Evolutionary conservation across 2,329 filamentous ascomycete species (phyloP).

Genomic region (Talaromyces sp.): DNA sequence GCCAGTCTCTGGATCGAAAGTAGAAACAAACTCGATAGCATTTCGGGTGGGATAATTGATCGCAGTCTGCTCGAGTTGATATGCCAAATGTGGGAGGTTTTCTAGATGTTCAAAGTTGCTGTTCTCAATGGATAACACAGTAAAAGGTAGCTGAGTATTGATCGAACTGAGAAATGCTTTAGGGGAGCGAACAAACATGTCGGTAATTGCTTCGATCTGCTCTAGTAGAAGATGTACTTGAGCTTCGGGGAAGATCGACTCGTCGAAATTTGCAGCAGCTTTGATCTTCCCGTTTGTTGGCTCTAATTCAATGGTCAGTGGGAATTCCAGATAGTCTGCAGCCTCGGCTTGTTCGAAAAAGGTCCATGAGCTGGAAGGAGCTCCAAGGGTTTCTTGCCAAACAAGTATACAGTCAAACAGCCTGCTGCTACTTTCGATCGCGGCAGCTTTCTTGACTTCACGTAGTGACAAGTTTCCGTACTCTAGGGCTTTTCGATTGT

Average conservation of each 20-base stretch:
- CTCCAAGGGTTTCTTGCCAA: constrained; percentile 70
- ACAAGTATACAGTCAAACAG: constrained; percentile 78
- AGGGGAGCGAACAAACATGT: constrained; percentile 40
- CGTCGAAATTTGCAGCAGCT: constrained; percentile 56
- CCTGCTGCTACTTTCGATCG: constrained; percentile 48
- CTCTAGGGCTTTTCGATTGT: constrained; percentile 63
- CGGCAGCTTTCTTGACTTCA: constrained; percentile 64
- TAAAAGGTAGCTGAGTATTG: constrained; percentile 24
- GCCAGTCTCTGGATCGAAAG: constrained; percentile 39
- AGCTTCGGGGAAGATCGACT: constrained; percentile 50
- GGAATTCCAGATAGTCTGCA: constrained; percentile 71
- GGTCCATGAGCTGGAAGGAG: constrained; percentile 33
- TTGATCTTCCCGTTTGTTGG: constrained; percentile 51
- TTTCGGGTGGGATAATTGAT: constrained; percentile 48
- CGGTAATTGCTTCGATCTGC: constrained; percentile 59
- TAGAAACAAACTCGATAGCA: constrained; percentile 63
- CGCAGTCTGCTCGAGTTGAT: constrained; percentile 56
- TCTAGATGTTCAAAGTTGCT: constrained; percentile 31
- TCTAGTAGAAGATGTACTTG: constrained; percentile 57
- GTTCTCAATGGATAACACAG: constrained; percentile 53
- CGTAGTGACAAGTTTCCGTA: constrained; percentile 63
- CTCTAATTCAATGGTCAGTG: constrained; percentile 71
- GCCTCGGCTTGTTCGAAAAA: constrained; percentile 57
- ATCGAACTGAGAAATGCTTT: constrained; percentile 35
- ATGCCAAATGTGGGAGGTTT: constrained; percentile 46